Conservation (phyloP, 805 yeast species). For the Kurtzmaniella cleridarum region DNA sequence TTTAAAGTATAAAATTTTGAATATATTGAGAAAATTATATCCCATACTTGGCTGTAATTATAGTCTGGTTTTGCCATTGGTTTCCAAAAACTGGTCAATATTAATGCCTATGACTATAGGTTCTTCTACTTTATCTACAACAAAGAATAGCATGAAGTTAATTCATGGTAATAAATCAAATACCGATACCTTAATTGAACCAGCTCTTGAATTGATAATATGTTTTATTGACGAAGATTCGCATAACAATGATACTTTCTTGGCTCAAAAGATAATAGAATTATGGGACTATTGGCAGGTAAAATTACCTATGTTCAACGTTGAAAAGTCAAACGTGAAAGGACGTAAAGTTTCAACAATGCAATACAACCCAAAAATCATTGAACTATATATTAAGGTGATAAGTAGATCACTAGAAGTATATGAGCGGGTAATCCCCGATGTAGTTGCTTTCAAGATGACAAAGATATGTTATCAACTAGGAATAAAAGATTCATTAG, state of each 20-base stretch:
- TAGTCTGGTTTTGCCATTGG: slow-evolving; percentile 23
- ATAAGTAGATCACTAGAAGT: slow-evolving; percentile 30
- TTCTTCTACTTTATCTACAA: slow-evolving; percentile 8
- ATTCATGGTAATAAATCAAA: slow-evolving; percentile 9
- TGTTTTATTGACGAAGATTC: slow-evolving; percentile 24
- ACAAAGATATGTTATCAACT: slow-evolving; percentile 22
- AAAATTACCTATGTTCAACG: neutral
- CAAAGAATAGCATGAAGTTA: slow-evolving; percentile 3
- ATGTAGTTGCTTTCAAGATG: slow-evolving; percentile 30
- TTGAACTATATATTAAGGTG: slow-evolving; percentile 21
- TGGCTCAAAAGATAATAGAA: slow-evolving; percentile 42
- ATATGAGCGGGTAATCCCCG: slow-evolving; percentile 39
- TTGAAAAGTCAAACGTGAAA: neutral
- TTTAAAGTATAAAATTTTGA: slow-evolving; percentile 53
- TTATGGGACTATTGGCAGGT: slow-evolving; percentile 31
- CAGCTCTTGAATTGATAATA: slow-evolving; percentile 24
- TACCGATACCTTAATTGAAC: slow-evolving; percentile 12
- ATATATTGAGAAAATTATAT: slow-evolving; percentile 31
- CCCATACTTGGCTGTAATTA: slow-evolving; percentile 29
- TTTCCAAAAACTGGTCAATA: slow-evolving; percentile 30
- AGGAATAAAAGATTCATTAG: slow-evolving; percentile 16
- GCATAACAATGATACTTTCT: slow-evolving; percentile 40
- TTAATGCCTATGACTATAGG: slow-evolving; percentile 19
- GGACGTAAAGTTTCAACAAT: slow-evolving; percentile 1
- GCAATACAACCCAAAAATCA: slow-evolving; percentile 17